Percentiles rank a stretch among this genome's conserved stretches.
phyloP scores from a whole-genome alignment of 345 rosid species.

The Barbarea vulgaris region DNA sequence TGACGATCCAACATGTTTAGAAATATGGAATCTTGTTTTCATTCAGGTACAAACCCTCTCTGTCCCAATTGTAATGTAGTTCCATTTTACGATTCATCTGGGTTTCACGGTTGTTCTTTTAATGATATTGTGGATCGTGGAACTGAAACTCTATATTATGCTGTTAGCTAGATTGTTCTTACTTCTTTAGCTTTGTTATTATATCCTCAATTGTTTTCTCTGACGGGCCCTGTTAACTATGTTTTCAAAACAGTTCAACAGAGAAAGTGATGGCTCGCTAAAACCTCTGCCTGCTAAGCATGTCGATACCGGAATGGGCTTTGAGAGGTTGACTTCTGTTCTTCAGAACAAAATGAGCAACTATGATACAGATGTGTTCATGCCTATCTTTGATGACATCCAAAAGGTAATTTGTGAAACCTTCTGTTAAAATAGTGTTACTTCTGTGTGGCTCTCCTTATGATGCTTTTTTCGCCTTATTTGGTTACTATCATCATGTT shows the following conservation, averaged over 20 bases:
- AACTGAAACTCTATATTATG: neutral
- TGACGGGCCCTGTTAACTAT: slow-evolving; percentile 9
- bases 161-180: neutral
- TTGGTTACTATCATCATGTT: neutral
- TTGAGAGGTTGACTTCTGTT: slow-evolving; percentile 89
- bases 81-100: slow-evolving; percentile 18
- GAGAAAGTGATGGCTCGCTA: slow-evolving; percentile 87
- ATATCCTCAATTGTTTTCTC: slow-evolving; percentile 5
- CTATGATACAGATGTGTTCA: slow-evolving; percentile 94
- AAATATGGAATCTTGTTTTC: slow-evolving; percentile 98
- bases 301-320: slow-evolving; percentile 98
- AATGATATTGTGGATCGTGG: neutral
- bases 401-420: slow-evolving; percentile 59
- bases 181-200: slow-evolving; percentile 1
- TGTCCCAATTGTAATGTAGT: neutral
- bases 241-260: slow-evolving; percentile 61
- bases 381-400: slow-evolving; percentile 90
- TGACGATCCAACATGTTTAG: slow-evolving; percentile 97
- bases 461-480: neutral
- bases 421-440: neutral
- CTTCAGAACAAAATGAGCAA: slow-evolving; percentile 98
- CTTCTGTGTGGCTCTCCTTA: neutral
- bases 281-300: slow-evolving; percentile 94
- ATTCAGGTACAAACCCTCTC: slow-evolving; percentile 68
- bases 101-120: neutral